Conservation (phyloP, 345 rosid genomes). For the Brassica incana region DNA sequence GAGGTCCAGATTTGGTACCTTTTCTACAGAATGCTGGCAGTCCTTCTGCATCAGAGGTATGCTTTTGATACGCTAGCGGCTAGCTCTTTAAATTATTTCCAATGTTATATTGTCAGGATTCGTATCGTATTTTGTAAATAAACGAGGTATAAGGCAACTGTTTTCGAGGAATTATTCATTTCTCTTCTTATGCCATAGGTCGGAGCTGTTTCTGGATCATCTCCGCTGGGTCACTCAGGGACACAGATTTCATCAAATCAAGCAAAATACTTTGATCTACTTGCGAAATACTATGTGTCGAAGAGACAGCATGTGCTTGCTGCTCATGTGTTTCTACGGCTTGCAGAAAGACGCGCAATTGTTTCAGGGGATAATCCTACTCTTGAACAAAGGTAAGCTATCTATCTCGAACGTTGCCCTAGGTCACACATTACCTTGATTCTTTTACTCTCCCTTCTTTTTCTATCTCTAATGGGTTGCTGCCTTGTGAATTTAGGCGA, state of each 20-base stretch:
- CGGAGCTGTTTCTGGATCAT: conserved; percentile 52
- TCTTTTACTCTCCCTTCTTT: conserved; percentile 4
- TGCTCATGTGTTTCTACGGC: conserved; percentile 85
- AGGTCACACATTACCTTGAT: conserved; percentile 6
- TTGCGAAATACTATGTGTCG: conserved; percentile 87
- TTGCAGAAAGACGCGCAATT: conserved; percentile 82
- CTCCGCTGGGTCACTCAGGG: conserved; percentile 63
- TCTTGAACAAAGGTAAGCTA: conserved; percentile 76
- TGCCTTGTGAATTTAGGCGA: conserved; percentile 55
- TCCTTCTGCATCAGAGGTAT: conserved; percentile 70
- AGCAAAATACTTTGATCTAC: conserved; percentile 81
- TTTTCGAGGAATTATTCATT: conserved; percentile 21
- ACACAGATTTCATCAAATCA: conserved; percentile 56
- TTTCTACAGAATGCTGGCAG: conserved; percentile 83
- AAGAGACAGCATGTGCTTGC: conserved; percentile 96
- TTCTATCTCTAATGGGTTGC: conserved; percentile 33
- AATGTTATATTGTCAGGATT: conserved; percentile 6
- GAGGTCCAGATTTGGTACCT: conserved; percentile 97
- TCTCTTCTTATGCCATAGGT: conserved; percentile 48
- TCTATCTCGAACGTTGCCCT: not conserved
- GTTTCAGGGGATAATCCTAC: conserved; percentile 60
- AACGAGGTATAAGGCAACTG: conserved; percentile 21
- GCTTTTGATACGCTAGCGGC: not conserved
- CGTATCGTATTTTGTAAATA: not conserved
- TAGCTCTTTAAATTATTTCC: conserved; percentile 9